Evolutionary conservation across 345 rosid genomes (phyloP), one percentile per base, ranked within the genome.

Genomic region (Passiflora organensis): DNA sequence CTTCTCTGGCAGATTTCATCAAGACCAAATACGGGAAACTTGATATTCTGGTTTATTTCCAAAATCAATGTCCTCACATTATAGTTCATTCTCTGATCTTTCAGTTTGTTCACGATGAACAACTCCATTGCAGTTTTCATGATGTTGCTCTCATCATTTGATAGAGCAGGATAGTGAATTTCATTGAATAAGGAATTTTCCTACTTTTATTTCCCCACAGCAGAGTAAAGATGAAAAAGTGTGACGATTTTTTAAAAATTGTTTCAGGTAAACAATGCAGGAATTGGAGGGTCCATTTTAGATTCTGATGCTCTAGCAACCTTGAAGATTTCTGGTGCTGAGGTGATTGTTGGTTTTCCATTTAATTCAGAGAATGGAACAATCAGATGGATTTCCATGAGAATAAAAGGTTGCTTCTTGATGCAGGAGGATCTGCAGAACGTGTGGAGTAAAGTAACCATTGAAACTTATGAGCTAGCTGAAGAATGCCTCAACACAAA

Each of bases 211-310:
- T 28, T 28, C 34, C 34, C 34, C 34, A 28, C 3, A 2, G 34
- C 5, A 3, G 8, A 28, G 8, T 8, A 28, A 28, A 28, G 34
- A 28, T 3, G 34, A 28, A 28, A 28, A 28, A 28, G 5, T 28
- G 34, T 28, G 34, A 28, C 34, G 5, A 16, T 19, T 20, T 6
- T n/a, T 53, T 41, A 9, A 1, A 21, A 42, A 9, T 11, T 18
- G 22, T 70, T 51, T 48, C 61, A 81, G 86, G 82, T 81, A 43
- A 81, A 76, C 57, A 76, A 73, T 63, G 76, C 76, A 1, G 83
- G 76, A 18, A 47, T 71, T 17, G 2, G 12, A 24, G 76, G 74
- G 17, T 1, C 11, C 43, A 34, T 9, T 11, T 0, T 67, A 4
- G 66, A 81, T 44, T 13, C 1, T 4, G 63, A 68, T 13, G 60